A percentile compares a stretch with the other conserved stretches of the same genome.
phyloP scores from a whole-genome alignment of 257 asterid genomes.

The Oldenlandia corymbosa region DNA sequence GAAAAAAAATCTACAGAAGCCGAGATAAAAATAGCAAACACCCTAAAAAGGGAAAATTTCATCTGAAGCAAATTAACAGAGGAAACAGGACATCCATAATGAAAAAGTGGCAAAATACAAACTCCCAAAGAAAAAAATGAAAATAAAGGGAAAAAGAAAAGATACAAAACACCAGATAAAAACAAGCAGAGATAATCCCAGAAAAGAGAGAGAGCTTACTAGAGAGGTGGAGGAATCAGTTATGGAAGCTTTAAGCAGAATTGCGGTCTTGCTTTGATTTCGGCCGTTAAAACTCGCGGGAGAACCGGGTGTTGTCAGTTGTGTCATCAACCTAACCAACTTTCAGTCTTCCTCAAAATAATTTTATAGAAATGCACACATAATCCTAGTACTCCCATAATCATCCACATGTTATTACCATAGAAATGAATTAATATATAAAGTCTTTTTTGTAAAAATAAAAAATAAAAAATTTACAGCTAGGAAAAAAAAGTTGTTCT shows the following conservation, averaged over 20 bases:
- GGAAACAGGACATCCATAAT: slow-evolving; percentile 3
- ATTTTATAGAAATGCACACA: too few relatives aligned
- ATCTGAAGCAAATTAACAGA: slow-evolving; percentile 20
- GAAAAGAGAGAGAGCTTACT: slow-evolving; percentile 7
- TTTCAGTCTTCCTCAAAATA: background rate
- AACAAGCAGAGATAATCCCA: background rate
- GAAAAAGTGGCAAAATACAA: background rate
- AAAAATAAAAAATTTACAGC: too few relatives aligned
- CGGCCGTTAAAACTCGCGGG: slow-evolving; percentile 70
- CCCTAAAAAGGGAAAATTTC: slow-evolving; percentile 35
- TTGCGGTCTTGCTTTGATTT: slow-evolving; percentile 37
- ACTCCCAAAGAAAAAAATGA: background rate
- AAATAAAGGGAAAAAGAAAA: background rate
- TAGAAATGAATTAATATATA: too few relatives aligned
- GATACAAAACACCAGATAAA: background rate
- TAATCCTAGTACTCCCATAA: too few relatives aligned
- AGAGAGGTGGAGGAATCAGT: slow-evolving; percentile 10
- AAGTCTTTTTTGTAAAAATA: too few relatives aligned
- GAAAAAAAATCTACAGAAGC: slow-evolving; percentile 15
- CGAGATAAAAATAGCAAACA: slow-evolving; percentile 18
- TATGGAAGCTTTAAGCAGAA: slow-evolving; percentile 7
- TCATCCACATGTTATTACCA: too few relatives aligned
- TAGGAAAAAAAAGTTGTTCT: too few relatives aligned
- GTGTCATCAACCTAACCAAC: slow-evolving; percentile 11
- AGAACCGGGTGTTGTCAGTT: slow-evolving; percentile 34